These are phyloP conservation scores for Colletotrichum brevisporum DNA, from an alignment of 2,329 filamentous ascomycete species.

Conservation along the genomic window DNA sequence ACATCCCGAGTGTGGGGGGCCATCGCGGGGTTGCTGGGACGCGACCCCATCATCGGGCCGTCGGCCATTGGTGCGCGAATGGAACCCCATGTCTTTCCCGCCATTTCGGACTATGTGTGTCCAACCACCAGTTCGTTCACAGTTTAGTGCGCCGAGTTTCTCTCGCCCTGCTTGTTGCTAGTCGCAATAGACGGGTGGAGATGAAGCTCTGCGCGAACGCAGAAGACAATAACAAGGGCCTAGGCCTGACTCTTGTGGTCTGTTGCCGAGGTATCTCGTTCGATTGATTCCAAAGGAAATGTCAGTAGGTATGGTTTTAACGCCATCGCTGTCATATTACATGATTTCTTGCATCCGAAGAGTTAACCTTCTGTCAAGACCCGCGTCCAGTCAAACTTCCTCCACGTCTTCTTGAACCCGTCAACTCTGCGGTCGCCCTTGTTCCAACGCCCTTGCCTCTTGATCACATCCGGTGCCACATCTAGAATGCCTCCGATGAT, in stretches of 20 bases:
- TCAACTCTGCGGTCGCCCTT: constrained; percentile 79
- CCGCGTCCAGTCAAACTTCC: constrained; percentile 90
- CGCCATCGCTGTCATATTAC: background rate
- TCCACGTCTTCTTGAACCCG: constrained; percentile 87
- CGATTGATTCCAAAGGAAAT: background rate
- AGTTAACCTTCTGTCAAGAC: constrained; percentile 61
- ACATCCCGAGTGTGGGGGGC: constrained; percentile 24
- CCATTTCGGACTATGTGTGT: constrained; percentile 31
- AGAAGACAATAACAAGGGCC: background rate
- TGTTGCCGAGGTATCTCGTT: constrained; percentile 25
- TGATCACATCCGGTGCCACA: constrained; percentile 84
- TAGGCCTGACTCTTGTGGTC: background rate
- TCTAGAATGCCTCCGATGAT: constrained; percentile 94
- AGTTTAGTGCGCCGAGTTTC: background rate
- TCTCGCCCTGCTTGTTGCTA: background rate
- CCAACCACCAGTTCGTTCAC: constrained; percentile 13
- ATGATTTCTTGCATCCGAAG: background rate
- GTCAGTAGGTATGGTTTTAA: background rate
- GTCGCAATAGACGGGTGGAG: background rate
- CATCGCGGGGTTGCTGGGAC: constrained; percentile 35
- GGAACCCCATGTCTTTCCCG: constrained; percentile 28
- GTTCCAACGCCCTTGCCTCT: constrained; percentile 90
- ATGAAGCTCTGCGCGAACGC: constrained; percentile 11
- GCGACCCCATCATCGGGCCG: constrained; percentile 23
- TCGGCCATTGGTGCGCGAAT: constrained; percentile 37